Evolutionary conservation across 805 yeast genomes (phyloP), one percentile per base, ranked within the genome.

Genomic region (Brettanomyces sp.): DNA sequence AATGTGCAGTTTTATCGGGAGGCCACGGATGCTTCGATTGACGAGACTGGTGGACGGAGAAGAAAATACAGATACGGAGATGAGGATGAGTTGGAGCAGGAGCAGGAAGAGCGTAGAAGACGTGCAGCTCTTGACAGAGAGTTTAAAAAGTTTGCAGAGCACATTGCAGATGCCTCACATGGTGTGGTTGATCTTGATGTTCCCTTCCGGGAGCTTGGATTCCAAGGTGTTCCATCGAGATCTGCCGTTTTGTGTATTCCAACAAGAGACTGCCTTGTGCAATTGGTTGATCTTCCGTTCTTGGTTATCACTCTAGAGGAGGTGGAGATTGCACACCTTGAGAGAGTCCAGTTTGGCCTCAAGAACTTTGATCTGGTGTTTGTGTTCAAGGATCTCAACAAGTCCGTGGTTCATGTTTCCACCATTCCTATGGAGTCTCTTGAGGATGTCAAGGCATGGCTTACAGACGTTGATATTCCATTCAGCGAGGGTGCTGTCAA

Each of bases 41-140:
- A 93, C 66, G 99, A 93, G 67, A 93, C 99, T 18, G 96, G 97
- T 52, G 90, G 88, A 49, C 82, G 96, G 51, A 83, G 87, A 68
- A 80, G 97, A 65, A 77, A 76, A 53, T 83, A 82, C 64, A 72
- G 82, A 54, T 93, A 93, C 62, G 99, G 99, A 41, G 99, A 93
- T 63, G 99, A 93, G 65, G 99, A 93, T 65, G 99, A 93, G 68
- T 72, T 93, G 52, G 98, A 93, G 66, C 97, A 91, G 66, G 99
- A 93, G 69, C 97, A 91, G 67, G 98, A 93, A 65, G 99, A 93
- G 68, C 82, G 97, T 69, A 77, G 91, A 65, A 78, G 96, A 67
- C 85, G 95, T 57, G 85, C 86, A 23, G 77, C 87, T 36, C 76
- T 93, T 57, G 96, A 93, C 67, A 87, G 85, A 64, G 98, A 93